Conservation (phyloP, 2,329 filamentous ascomycete species). For the Xylaria sp. region DNA sequence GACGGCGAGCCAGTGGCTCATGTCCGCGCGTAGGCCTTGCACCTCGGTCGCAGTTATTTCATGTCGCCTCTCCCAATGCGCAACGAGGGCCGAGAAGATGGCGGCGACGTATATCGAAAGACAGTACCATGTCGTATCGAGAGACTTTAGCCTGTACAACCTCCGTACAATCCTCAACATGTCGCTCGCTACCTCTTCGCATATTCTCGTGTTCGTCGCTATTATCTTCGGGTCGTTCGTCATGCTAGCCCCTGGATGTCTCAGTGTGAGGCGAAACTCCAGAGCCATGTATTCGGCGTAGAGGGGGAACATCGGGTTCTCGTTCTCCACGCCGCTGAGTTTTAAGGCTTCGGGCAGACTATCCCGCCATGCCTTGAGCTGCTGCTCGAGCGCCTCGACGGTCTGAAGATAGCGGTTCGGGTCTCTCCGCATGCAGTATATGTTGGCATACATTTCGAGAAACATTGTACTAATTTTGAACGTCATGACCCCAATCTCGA, state of each 20-base stretch:
- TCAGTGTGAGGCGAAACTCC: slow-evolving; percentile 62
- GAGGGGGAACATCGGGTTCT: slow-evolving; percentile 53
- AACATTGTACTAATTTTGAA: slow-evolving; percentile 68
- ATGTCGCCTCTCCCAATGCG: slow-evolving; percentile 67
- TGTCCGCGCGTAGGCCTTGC: slow-evolving; percentile 63
- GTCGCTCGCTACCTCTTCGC: slow-evolving; percentile 65
- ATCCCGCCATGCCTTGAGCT: slow-evolving; percentile 64
- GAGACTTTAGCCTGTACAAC: slow-evolving; percentile 64
- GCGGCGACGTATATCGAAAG: slow-evolving; percentile 72
- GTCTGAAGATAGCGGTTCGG: slow-evolving; percentile 65
- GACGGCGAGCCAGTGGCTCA: slow-evolving; percentile 70
- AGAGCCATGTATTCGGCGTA: slow-evolving; percentile 57
- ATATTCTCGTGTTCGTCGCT: slow-evolving; percentile 65
- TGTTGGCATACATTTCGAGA: slow-evolving; percentile 73
- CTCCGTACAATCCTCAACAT: slow-evolving; percentile 63
- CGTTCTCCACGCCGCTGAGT: slow-evolving; percentile 47
- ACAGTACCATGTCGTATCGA: slow-evolving; percentile 81
- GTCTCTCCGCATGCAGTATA: slow-evolving; percentile 72
- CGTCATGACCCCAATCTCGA: slow-evolving; percentile 65
- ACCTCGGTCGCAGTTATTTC: slow-evolving; percentile 62
- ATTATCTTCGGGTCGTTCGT: slow-evolving; percentile 57
- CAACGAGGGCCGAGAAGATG: slow-evolving; percentile 72
- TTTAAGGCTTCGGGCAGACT: slow-evolving; percentile 64
- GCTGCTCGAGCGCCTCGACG: slow-evolving; percentile 66
- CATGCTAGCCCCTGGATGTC: slow-evolving; percentile 64